Evolutionary conservation across 768 basidiomycete species (phyloP).

Genomic region (Lactarius evosmus): DNA sequence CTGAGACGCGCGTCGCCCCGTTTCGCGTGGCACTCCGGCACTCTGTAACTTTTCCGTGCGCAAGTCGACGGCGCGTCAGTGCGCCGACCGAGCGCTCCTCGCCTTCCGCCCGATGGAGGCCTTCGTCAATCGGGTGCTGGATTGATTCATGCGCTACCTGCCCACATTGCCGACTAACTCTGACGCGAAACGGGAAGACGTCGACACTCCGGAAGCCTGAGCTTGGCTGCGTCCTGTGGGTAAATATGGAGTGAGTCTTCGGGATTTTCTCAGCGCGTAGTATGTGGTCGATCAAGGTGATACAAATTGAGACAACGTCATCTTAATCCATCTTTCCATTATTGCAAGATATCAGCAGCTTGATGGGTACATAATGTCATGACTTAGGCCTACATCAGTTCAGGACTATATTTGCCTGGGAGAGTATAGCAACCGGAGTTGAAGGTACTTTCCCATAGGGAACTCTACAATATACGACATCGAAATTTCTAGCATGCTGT

Average conservation of each 20-base stretch:
- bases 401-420: too few relatives aligned
- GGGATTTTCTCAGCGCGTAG: slow-evolving; percentile 2
- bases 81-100: not conserved
- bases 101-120: slow-evolving; percentile 2
- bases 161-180: not conserved
- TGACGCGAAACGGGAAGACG: not conserved
- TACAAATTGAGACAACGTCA: slow-evolving; percentile 52
- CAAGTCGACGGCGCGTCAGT: not conserved
- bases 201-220: slow-evolving; percentile 11
- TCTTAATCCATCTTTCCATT: slow-evolving; percentile 31
- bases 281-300: slow-evolving; percentile 47
- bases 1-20: not conserved
- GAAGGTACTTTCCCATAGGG: too few relatives aligned
- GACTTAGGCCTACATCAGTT: too few relatives aligned
- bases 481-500: too few relatives aligned
- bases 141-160: not conserved
- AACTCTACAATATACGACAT: too few relatives aligned
- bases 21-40: not conserved
- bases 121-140: not conserved
- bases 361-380: too few relatives aligned
- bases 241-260: not conserved
- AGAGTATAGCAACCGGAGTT: too few relatives aligned
- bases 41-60: slow-evolving; percentile 6
- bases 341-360: too few relatives aligned
- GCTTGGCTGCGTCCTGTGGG: slow-evolving; percentile 8